phyloP scores from a whole-genome alignment of 179 eudicot genomes.

The Actinidia polygama region DNA sequence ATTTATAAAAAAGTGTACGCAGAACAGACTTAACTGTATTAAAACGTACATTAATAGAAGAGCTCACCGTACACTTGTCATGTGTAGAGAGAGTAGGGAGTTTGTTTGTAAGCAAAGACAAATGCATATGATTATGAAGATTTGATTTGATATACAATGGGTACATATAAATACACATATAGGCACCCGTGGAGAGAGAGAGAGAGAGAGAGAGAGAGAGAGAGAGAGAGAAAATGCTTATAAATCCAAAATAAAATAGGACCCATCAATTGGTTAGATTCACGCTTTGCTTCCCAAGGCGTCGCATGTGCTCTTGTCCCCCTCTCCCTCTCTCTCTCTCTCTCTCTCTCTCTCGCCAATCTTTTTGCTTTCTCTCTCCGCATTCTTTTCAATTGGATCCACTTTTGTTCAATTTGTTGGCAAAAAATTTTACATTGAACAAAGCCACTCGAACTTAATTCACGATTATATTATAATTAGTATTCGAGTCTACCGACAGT shows the following conservation, averaged over 20 bases:
- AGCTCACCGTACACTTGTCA: slow-evolving; percentile 4
- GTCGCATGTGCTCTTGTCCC: background rate
- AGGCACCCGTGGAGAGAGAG: background rate
- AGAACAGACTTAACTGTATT: no score
- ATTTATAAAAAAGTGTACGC: no score
- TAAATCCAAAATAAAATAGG: background rate
- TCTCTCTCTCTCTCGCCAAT: background rate
- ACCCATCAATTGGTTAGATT: background rate
- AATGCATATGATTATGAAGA: background rate
- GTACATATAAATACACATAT: background rate
- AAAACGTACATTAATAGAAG: slow-evolving; percentile 1
- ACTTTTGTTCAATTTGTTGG: background rate
- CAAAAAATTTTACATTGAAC: background rate
- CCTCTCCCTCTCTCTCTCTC: background rate
- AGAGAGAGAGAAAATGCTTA: background rate
- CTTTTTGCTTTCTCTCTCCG: background rate
- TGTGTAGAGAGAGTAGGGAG: background rate
- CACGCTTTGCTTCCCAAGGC: slow-evolving; percentile 11
- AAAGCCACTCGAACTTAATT: background rate
- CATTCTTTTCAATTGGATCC: background rate
- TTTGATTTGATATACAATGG: background rate
- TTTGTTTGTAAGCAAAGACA: slow-evolving; percentile 16
- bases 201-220: background rate
- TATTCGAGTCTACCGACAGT: no score
- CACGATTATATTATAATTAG: background rate